Base-by-base conservation (phyloP, 768 basidiomycete genomes). In the Tricholoma saponaceum region DNA sequence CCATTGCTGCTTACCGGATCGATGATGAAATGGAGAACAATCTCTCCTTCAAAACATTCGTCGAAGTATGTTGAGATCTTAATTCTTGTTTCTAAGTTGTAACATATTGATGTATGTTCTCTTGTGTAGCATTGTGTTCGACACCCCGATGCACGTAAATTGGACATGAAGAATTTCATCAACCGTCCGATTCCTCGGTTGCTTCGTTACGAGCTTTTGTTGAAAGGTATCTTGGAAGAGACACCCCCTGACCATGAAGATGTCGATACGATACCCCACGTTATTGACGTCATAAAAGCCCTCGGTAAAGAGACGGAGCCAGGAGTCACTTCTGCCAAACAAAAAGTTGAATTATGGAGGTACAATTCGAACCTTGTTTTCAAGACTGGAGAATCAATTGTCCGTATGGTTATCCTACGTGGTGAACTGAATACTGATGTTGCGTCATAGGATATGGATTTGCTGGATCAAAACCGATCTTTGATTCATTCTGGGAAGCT, bases 121-220 rank as follows among this genome's bases (percentile, higher is more conserved):
- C 14, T 46, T n/a, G 49, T 30, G 20, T 59, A 80, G 77, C 69
- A 74, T 64, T 78, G 77, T 51, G 64, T 77, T 10, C 84, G 87
- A 30, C 86, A 92, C 62, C 83, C 87, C 0, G 88, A 89, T 57
- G 84, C 93, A 0, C 86, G 90, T 65, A 84, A 88, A 51, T 78
- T 92, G 18, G 94, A 95, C 67, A 89, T 99, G 84, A 94, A 95
- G 69, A 88, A 81, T 63, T 99, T 98, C 73, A 89, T 95, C 66
- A 87, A 92, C 64, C 86, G 94, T 35, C 93, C 95, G 1, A 95
- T 96, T 61, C 91, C 92, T 58, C 86, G 96, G 44, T 74, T 96
- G 33, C 76, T 95, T 41, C 89, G 95, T 50, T 98, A 98, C 68
- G 87, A 91, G 61, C 78, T 98, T 1, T 78, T 98, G 16, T 73